phyloP scores from a whole-genome alignment of 768 basidiomycete genomes.

The Solioccasus polychromus region DNA sequence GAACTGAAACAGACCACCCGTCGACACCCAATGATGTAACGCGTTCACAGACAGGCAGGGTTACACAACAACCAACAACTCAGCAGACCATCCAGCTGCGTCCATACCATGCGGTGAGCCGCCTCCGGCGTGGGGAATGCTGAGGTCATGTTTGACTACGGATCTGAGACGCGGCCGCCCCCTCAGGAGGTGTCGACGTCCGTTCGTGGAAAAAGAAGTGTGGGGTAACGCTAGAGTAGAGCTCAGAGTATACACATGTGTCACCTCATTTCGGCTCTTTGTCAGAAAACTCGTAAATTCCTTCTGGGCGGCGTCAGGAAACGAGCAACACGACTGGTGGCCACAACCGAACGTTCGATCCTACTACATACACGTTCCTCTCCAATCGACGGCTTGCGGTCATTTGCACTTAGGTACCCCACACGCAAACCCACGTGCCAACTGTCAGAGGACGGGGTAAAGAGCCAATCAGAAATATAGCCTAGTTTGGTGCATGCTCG shows the following conservation, averaged over 20 bases:
- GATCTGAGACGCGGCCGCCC: slow-evolving; percentile 21
- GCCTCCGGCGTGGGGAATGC: slow-evolving; percentile 13
- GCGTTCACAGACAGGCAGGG: not conserved
- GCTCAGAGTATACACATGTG: too few species aligned
- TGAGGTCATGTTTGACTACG: slow-evolving; percentile 1
- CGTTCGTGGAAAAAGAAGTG: slow-evolving; percentile 12
- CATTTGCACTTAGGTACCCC: slow-evolving; percentile 62
- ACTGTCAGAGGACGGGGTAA: not conserved
- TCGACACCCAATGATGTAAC: too few species aligned
- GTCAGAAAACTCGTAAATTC: not conserved
- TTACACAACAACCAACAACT: not conserved
- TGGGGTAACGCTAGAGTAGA: slow-evolving; percentile 19
- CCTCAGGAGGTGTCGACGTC: slow-evolving; percentile 1
- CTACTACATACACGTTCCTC: too few species aligned
- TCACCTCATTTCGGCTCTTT: slow-evolving; percentile 2
- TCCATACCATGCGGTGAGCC: slow-evolving; percentile 2
- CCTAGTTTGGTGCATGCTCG: slow-evolving; percentile 43
- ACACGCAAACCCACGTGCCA: slow-evolving; percentile 1
- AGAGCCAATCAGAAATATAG: slow-evolving; percentile 5
- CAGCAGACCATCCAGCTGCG: too few species aligned
- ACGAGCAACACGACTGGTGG: too few species aligned
- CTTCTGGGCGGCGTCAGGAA: too few species aligned
- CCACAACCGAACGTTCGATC: too few species aligned
- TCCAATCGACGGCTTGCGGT: slow-evolving; percentile 66
- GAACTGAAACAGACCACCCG: not conserved